A percentile compares a stretch with the other conserved stretches of the same genome.
These are phyloP conservation scores for Rhizophagus sp. DNA, from an alignment of 192 early-diverging fungal species.

Conservation along the genomic window DNA sequence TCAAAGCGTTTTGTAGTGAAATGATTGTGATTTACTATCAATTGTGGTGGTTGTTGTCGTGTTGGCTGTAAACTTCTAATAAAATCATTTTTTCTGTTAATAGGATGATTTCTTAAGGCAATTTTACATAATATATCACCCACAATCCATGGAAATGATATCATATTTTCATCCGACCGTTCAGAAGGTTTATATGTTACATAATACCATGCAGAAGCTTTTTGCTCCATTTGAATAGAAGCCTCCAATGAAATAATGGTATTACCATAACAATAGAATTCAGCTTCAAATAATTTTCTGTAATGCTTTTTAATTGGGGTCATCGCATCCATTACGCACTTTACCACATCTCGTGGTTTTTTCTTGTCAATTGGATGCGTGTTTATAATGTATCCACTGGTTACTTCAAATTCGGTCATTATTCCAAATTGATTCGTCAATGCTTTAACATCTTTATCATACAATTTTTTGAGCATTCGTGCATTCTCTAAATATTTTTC, in stretches of 20 bases:
- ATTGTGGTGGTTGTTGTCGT: too few species aligned
- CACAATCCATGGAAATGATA: slow-evolving; percentile 54
- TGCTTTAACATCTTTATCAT: slow-evolving; percentile 53
- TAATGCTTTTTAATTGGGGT: slow-evolving; percentile 39
- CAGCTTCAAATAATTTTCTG: slow-evolving; percentile 48
- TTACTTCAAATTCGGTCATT: slow-evolving; percentile 40
- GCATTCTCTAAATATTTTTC: slow-evolving; percentile 56
- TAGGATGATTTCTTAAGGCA: background rate
- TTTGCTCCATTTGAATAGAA: slow-evolving; percentile 37
- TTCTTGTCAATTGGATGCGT: slow-evolving; percentile 42
- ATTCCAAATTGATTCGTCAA: slow-evolving; percentile 72
- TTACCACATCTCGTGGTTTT: slow-evolving; percentile 49
- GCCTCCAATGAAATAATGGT: slow-evolving; percentile 8
- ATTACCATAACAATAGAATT: slow-evolving; percentile 26
- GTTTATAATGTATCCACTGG: slow-evolving; percentile 40
- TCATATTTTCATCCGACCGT: slow-evolving; percentile 26
- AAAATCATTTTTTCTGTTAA: too few species aligned
- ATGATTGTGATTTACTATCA: too few species aligned
- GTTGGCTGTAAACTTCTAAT: too few species aligned
- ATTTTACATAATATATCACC: slow-evolving; percentile 46
- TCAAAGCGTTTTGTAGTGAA: too few species aligned
- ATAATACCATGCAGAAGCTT: slow-evolving; percentile 72
- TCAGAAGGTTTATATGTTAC: slow-evolving; percentile 63
- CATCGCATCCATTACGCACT: slow-evolving; percentile 46
- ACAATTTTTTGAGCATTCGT: slow-evolving; percentile 35